Conservation (phyloP, 345 rosid species). For the Moricandia arvensis region DNA sequence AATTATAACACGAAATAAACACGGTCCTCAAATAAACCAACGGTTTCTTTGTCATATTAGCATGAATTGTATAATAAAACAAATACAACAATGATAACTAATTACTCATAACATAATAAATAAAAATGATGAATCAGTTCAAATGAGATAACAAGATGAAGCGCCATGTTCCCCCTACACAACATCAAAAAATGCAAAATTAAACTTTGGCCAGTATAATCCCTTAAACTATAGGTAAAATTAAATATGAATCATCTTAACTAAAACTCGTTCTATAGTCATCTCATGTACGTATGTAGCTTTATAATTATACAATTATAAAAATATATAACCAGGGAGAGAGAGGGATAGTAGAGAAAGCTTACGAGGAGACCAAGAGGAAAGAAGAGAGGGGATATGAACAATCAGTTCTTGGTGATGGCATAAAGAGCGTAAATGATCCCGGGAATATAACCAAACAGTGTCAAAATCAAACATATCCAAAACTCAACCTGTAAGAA, state of each 20-base stretch:
- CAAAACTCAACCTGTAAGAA: constrained; percentile 66
- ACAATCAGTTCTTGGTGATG: constrained; percentile 53
- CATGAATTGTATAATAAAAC: neutral
- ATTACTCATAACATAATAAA: constrained; percentile 15
- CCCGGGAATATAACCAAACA: constrained; percentile 75
- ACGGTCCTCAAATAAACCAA: constrained; percentile 21
- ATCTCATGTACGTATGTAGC: neutral
- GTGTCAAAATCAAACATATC: constrained; percentile 73
- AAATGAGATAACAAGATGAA: neutral
- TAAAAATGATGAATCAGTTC: constrained; percentile 27
- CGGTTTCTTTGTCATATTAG: constrained; percentile 14
- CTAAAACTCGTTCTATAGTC: neutral
- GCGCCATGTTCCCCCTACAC: constrained; percentile 21
- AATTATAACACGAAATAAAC: neutral
- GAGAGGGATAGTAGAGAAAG: constrained; percentile 7
- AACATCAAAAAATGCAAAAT: neutral
- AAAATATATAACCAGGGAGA: neutral
- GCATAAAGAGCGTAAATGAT: constrained; percentile 73
- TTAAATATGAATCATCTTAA: neutral
- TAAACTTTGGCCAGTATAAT: neutral
- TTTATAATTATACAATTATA: neutral
- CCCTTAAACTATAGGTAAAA: neutral
- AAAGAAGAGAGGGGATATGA: neutral
- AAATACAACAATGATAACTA: constrained; percentile 18
- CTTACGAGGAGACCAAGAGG: constrained; percentile 11